phyloP scores from a whole-genome alignment of 805 yeast species.

The Vanderwaltozyma polyspora region DNA sequence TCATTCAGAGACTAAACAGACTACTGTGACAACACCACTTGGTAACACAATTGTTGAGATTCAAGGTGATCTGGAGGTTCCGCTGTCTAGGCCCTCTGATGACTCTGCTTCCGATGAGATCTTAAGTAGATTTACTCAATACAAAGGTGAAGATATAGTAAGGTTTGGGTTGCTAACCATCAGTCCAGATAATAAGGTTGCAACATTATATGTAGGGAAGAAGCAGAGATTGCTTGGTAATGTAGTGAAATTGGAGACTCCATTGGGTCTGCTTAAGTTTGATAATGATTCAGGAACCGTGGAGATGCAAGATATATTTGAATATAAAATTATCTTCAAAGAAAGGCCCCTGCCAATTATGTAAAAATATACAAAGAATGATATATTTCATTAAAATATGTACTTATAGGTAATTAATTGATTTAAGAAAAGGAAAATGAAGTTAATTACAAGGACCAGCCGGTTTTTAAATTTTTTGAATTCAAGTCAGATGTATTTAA shows the following conservation, averaged over 20 bases:
- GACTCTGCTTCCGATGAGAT: not conserved
- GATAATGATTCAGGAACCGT: constrained; percentile 26
- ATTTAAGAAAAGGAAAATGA: no score
- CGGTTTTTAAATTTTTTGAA: constrained; percentile 14
- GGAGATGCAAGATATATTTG: constrained; percentile 47
- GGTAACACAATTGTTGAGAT: constrained; percentile 59
- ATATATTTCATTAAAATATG: not conserved
- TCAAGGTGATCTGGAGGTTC: constrained; percentile 57
- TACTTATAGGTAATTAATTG: not conserved
- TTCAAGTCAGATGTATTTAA: constrained; percentile 24
- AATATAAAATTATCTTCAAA: constrained; percentile 48
- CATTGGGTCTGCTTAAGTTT: constrained; percentile 51
- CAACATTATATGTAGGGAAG: constrained; percentile 52
- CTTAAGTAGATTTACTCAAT: constrained; percentile 6
- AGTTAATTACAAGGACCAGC: constrained; percentile 18
- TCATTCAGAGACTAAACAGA: constrained; percentile 8
- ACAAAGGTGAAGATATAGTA: constrained; percentile 11
- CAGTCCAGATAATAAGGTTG: constrained; percentile 27
- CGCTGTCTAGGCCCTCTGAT: constrained; percentile 17
- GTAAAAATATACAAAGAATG: constrained; percentile 27
- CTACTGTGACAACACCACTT: constrained; percentile 30
- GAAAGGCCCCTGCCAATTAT: constrained; percentile 69
- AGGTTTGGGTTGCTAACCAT: constrained; percentile 19
- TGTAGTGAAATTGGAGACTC: constrained; percentile 47
- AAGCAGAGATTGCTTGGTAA: constrained; percentile 60